Percentiles rank a stretch among this genome's conserved stretches.
Conservation (phyloP, 2,329 filamentous ascomycete species). For the Lasiodiplodia gonubiensis region DNA sequence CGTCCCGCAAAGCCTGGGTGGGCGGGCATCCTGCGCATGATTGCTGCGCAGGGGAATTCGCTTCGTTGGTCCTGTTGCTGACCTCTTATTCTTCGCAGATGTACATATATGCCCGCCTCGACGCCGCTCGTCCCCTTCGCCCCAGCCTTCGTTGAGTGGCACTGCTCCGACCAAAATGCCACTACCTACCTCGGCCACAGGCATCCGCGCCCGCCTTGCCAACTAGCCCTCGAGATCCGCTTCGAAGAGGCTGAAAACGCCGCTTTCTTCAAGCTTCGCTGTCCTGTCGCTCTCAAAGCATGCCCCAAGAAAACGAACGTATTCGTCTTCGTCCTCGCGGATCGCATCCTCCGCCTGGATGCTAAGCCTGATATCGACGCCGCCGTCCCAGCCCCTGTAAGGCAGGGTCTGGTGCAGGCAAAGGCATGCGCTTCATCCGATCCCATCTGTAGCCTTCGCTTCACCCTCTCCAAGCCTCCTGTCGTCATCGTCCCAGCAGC, state of each 20-base stretch:
- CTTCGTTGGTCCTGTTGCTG: background rate
- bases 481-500: slow-evolving; percentile 1
- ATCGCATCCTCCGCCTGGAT: background rate
- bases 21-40: slow-evolving; percentile 14
- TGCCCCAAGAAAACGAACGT: slow-evolving; percentile 7
- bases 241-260: background rate
- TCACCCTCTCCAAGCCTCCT: slow-evolving; percentile 5
- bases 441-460: slow-evolving; percentile 3
- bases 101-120: background rate
- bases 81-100: background rate
- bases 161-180: background rate
- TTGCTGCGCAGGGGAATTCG: background rate
- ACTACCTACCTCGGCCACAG: slow-evolving; percentile 2
- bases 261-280: slow-evolving; percentile 15
- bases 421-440: background rate
- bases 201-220: background rate
- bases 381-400: slow-evolving; percentile 1
- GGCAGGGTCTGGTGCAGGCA: background rate
- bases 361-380: background rate
- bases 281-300: slow-evolving; percentile 11
- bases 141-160: slow-evolving; percentile 14
- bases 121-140: slow-evolving; percentile 5
- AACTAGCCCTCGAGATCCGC: slow-evolving; percentile 13
- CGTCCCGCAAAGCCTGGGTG: slow-evolving; percentile 12
- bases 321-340: slow-evolving; percentile 8